A percentile compares a stretch with the other conserved stretches of the same genome.
These are phyloP conservation scores for Mucor mucedo DNA, from an alignment of 371 early-diverging fungal genomes.

Conservation along the genomic window DNA sequence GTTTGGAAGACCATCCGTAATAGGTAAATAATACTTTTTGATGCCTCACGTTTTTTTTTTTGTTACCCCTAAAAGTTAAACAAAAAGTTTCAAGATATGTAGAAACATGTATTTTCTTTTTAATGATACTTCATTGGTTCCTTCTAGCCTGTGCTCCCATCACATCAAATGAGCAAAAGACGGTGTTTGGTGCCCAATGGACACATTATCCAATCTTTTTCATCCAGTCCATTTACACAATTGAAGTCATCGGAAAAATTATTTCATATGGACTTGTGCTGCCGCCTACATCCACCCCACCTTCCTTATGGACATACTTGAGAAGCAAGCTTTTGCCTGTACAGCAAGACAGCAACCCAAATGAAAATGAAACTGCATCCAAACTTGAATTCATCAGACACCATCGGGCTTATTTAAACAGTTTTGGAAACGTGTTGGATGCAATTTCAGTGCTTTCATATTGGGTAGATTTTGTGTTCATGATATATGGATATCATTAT, in stretches of 20 bases:
- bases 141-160: slow-evolving; percentile 60
- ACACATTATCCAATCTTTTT: slow-evolving; percentile 52
- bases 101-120: slow-evolving; percentile 47
- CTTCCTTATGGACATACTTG: not conserved
- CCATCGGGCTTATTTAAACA: slow-evolving; percentile 47
- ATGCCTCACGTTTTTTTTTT: not conserved
- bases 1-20: slow-evolving; percentile 44
- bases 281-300: not conserved
- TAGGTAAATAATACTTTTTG: slow-evolving; percentile 35
- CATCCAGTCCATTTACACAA: slow-evolving; percentile 49
- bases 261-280: slow-evolving; percentile 55
- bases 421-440: slow-evolving; percentile 57
- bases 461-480: slow-evolving; percentile 60
- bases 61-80: not conserved
- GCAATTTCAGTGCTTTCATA: slow-evolving; percentile 50
- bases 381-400: slow-evolving; percentile 6
- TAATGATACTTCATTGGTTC: slow-evolving; percentile 60
- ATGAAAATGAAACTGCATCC: not conserved
- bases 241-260: slow-evolving; percentile 40
- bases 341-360: too few relatives aligned
- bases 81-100: slow-evolving; percentile 33
- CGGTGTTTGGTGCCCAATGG: slow-evolving; percentile 55
- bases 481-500: slow-evolving; percentile 47
- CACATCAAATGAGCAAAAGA: slow-evolving; percentile 47
- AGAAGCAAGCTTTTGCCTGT: too few relatives aligned